phyloP scores from a whole-genome alignment of 495 filamentous ascomycete species.

The Xanthoparmelia taractica region DNA sequence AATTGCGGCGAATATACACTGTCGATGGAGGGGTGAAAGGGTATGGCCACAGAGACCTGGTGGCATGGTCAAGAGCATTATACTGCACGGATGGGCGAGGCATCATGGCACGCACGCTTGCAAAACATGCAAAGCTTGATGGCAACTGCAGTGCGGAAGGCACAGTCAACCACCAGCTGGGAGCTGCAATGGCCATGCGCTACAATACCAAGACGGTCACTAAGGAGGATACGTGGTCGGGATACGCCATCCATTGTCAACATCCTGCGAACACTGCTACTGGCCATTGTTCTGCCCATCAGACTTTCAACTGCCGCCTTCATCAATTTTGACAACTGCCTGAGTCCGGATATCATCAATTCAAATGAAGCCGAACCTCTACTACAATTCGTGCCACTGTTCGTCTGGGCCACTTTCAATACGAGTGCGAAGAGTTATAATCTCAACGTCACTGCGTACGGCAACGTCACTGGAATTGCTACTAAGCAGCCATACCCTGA shows the following conservation, averaged over 20 bases:
- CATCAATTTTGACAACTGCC: constrained; percentile 77
- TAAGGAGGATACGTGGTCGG: constrained; percentile 1
- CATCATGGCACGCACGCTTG: not conserved
- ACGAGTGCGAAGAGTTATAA: constrained; percentile 51
- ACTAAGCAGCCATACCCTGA: constrained; percentile 35
- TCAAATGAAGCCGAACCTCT: constrained; percentile 40
- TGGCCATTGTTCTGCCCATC: constrained; percentile 7
- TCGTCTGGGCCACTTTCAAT: constrained; percentile 67
- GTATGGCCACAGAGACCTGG: constrained; percentile 17
- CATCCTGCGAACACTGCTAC: constrained; percentile 1
- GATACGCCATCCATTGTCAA: not conserved
- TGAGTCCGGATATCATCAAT: constrained; percentile 51
- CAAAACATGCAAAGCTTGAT: not conserved
- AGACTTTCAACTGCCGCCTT: constrained; percentile 42
- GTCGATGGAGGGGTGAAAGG: constrained; percentile 19
- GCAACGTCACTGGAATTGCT: constrained; percentile 71
- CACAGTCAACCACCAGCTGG: not conserved
- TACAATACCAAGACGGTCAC: not conserved
- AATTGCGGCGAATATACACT: not conserved
- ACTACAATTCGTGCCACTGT: constrained; percentile 76
- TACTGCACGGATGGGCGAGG: constrained; percentile 12
- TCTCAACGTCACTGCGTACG: constrained; percentile 75
- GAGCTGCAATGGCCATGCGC: not conserved
- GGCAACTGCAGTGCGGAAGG: not conserved
- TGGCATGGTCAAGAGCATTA: constrained; percentile 18